Evolutionary conservation across 768 basidiomycete species (phyloP), one percentile per base, ranked within the genome.

Genomic region (Mycena vulgaris): DNA sequence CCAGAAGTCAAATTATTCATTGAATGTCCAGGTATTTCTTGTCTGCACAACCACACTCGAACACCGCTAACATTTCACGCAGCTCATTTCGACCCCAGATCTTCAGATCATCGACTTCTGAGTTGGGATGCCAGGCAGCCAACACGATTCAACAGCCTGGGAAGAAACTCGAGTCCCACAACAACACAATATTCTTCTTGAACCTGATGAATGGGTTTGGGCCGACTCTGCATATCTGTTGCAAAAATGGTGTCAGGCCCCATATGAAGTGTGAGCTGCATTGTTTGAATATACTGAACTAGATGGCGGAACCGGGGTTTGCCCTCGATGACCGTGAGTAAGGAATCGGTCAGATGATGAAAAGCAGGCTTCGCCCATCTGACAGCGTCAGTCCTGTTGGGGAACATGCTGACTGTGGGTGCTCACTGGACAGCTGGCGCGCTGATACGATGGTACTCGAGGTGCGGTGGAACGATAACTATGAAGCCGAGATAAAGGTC

Each of bases 61-160:
- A 74, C 21, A n/a, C 77, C 31, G 60, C 72, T 27, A 68, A 64
- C 25, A 35, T 59, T 1, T 16, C 39, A 11, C 17, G 9, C 14
- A 39, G 39, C 7, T 39, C 14, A 39, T 39, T 39, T 39, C 39
- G 14, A 39, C 14, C 74, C n/a, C 72, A 25, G 63, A 78, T 68
- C 62, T 76, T 9, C 66, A 59, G 2, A 80, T 82, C n/a, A 56
- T 79, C 49, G 78, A 82, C 60, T 82, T 73, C 69, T 72, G 63
- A n/a, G 68, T 79, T 59, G 80, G 81, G 0, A 49, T 78, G 0
- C 74, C 78, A 21, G 82, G 80, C 7, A 82, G 79, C 51, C 73
- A 76, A 31, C 80, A 83, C 74, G 78, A 83, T 72, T 65, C 80
- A 11, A 73, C 74, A 47, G 42, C 58, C 2, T 57, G 56, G 56